Evolutionary conservation across 2,329 filamentous ascomycete genomes (phyloP), one percentile per base, ranked within the genome.

Genomic region (Teratosphaeria zuluensis): DNA sequence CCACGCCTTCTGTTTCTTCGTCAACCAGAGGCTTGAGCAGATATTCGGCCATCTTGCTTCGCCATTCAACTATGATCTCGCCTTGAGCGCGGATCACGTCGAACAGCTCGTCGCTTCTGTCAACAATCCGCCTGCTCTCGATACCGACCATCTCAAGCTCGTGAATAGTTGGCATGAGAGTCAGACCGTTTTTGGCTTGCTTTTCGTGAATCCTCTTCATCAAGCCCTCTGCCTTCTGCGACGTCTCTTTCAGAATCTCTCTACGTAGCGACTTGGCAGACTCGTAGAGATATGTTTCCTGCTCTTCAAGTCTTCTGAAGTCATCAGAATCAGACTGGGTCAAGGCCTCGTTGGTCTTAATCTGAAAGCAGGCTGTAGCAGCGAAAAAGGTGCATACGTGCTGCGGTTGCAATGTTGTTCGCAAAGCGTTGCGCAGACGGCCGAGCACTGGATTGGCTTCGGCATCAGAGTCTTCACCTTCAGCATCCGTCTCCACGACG

Each of bases 381-480:
- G 86, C 86, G 69, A 95, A 96, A 74, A 96, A 96, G 0, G 84
- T 80, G 32, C 87, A 90, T 63, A 87, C 85, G 70, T 96, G 92
- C 61, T 92, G 82, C 51, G 95, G 73, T 69, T 95, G 90, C 19
- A 96, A 77, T 2, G 89, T 85, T 21, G 79, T 80, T 9, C 90
- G 85, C 24, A 96, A 77, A 51, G 84, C 82, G 56, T 85, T 83
- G 35, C 85, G 83, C 55, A 69, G 58, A 32, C 65, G 56, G 24
- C 69, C 60, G 3, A 70, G 59, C 7, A 64, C 51, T 19, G 64
- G 63, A 12, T 63, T 62, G 11, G 64, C 63, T 19, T 71, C 69
- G 1, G 61, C 57, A n/a, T 61, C 53, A 16, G 63, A 62, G 8
- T 69, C 62, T 69, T 77, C 58, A 74, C 76, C 58, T 71, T 70